Percentiles rank a stretch among this genome's conserved stretches.
Evolutionary conservation across 768 basidiomycete species (phyloP).

Genomic region (Neoboletus brunneissimus): DNA sequence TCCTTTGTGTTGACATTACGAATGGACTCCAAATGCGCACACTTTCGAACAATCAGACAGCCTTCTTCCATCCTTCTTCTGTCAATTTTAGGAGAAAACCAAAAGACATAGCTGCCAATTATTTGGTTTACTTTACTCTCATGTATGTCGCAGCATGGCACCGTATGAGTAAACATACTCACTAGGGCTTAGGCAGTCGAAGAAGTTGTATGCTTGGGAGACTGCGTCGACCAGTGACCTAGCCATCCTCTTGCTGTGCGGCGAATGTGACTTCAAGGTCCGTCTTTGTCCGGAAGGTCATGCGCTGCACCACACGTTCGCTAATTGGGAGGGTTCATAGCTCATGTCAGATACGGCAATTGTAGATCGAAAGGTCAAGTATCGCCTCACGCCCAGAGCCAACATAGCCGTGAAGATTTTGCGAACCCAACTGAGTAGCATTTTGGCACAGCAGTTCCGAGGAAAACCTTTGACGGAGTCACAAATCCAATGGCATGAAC

Average conservation of each 20-base stretch:
- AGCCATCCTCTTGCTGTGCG: conserved; percentile 79
- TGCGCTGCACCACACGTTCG: neutral
- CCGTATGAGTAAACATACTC: neutral
- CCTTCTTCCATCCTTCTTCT: conserved; percentile 85
- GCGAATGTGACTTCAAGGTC: conserved; percentile 88
- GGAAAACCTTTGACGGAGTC: conserved; percentile 54
- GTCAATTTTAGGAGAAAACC: conserved; percentile 77
- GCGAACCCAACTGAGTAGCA: conserved; percentile 55
- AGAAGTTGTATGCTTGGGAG: conserved; percentile 92
- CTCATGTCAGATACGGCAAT: conserved; percentile 64
- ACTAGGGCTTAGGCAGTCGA: conserved; percentile 71
- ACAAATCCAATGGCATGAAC: conserved; percentile 70
- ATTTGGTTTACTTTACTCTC: conserved; percentile 83
- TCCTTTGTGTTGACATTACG: conserved; percentile 64
- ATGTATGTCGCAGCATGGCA: conserved; percentile 50
- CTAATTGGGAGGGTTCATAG: conserved; percentile 38
- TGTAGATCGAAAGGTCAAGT: conserved; percentile 85
- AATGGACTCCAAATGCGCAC: conserved; percentile 65
- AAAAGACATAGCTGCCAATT: conserved; percentile 67
- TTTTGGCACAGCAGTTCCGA: conserved; percentile 67
- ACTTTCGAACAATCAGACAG: conserved; percentile 75
- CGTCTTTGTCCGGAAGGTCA: conserved; percentile 11
- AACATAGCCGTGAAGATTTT: conserved; percentile 79
- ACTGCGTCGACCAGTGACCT: conserved; percentile 85
- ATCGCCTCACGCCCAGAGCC: conserved; percentile 64